Evolutionary conservation across 257 asterid genomes (phyloP), one percentile per base, ranked within the genome.

Genomic region (Jaltomata sinuosa): DNA sequence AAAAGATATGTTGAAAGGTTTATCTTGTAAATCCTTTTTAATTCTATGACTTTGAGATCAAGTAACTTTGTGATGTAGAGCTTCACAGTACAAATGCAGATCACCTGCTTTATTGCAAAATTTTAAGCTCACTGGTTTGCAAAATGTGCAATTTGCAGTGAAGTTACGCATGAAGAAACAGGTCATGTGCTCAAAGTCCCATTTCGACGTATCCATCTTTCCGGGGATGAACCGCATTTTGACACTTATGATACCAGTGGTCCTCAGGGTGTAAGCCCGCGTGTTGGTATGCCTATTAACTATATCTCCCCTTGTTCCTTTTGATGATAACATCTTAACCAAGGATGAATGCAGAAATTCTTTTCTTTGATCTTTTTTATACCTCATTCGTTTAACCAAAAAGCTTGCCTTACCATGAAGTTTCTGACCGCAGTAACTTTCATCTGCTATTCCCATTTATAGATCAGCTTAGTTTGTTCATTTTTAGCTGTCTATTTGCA

Each of bases 231-330:
- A 57, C 89, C 98, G 4, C 98, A 95, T 91, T 96, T 96, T 31
- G 98, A 96, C 87, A 90, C 98, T 74, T 96, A 96, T 61, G 99
- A 96, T 90, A 96, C 98, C 84, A 96, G 99, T 62, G 99, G 99
- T 40, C 99, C 98, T 1, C 99, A 94, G 83, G 90, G 90, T 86
- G 87, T 94, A 59, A 92, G 87, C 87, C 99, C 98, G 0, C 88
- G 10, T 4, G 79, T 62, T 59, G 99, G 99, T 96, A 93, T 54
- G 85, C 22, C 36, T 82, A 16, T 81, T 77, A 53, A 7, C 49
- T 36, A 11, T 50, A 15, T 52, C 11, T 57, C 22, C 59, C 68
- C 21, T 54, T 14, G 47, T 84, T 22, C 82, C 31, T 38, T 34
- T 27, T 59, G 29, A 3, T 21, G 65, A 59, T 38, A 57, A 6